Evolutionary conservation across 2,329 filamentous ascomycete species (phyloP), one percentile per base, ranked within the genome.

Genomic region (Neonectria sp.): DNA sequence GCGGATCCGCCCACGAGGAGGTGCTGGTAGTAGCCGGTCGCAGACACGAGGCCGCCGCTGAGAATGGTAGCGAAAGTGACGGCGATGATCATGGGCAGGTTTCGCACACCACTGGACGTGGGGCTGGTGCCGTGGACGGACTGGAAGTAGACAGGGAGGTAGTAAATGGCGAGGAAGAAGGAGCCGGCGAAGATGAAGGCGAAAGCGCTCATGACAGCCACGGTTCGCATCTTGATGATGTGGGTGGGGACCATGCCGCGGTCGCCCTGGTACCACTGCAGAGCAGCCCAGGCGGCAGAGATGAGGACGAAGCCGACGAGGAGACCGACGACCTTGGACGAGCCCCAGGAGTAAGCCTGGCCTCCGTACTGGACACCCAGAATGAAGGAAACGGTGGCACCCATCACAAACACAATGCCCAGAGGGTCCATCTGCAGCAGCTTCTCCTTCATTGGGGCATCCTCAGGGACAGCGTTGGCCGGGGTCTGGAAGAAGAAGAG

Each of bases 301-400:
- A 82, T 81, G 58, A 76, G 58, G n/a, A 71, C 71, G 55, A 79
- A 80, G 8, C 82, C 82, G 53, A 86, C 79, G 21, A 86, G 76
- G 4, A 83, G 79, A 4, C 82, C 84, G 53, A 86, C 80, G 45
- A 86, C 80, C 15, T 74, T 62, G 29, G 79, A 78, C 0, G 77
- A 79, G 63, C 78, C 77, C 85, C 85, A 88, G 13, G 79, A 55
- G 58, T 86, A 78, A 0, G 79, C 79, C 31, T 80, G 77, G 4
- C 85, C 85, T 56, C 83, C 85, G 75, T 83, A 86, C 71, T 86
- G 83, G 1, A 87, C 76, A 21, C 84, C 85, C 4, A 86, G 79
- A 56, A 87, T 78, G 68, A 82, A 81, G 70, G 78, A 76, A 74
- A 86, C 70, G 76, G 82, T 77, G 73, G 79, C 75, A 69, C 78